Evolutionary conservation across 139 green algal species (phyloP).

Genomic region (Ettlia oleoabundans): DNA sequence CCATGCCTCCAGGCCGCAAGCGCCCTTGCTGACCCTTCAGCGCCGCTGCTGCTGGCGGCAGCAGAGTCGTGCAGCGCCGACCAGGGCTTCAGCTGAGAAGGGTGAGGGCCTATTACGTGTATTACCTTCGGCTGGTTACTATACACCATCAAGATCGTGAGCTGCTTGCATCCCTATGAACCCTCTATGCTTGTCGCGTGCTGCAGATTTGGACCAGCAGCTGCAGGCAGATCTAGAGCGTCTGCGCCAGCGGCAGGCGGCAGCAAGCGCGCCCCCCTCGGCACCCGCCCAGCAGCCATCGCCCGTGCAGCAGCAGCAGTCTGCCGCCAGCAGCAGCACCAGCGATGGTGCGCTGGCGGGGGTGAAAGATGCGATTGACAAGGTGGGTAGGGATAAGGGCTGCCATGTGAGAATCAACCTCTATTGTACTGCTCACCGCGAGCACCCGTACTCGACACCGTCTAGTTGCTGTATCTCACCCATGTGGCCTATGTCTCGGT

Average conservation of each 20-base stretch:
- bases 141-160: not conserved
- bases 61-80: too few relatives aligned
- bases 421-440: too few relatives aligned
- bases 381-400: too few relatives aligned
- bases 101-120: not conserved
- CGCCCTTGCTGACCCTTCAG: too few relatives aligned
- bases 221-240: constrained; percentile 65
- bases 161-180: not conserved
- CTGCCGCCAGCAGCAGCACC: not conserved
- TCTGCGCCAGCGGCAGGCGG: constrained; percentile 35
- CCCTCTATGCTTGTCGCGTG: constrained; percentile 6
- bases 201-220: constrained; percentile 65
- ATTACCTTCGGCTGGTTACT: too few relatives aligned
- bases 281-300: not conserved
- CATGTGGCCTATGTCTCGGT: too few relatives aligned
- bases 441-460: too few relatives aligned
- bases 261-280: not conserved
- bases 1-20: too few relatives aligned
- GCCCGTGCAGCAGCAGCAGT: not conserved
- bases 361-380: constrained; percentile 59
- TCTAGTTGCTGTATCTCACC: too few relatives aligned
- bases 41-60: too few relatives aligned
- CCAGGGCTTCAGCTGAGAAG: not conserved
- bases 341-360: not conserved
- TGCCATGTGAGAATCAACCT: too few relatives aligned